Evolutionary conservation across 441 rosid genomes (phyloP), one percentile per base, ranked within the genome.

Genomic region (Gossypium gossypioides): DNA sequence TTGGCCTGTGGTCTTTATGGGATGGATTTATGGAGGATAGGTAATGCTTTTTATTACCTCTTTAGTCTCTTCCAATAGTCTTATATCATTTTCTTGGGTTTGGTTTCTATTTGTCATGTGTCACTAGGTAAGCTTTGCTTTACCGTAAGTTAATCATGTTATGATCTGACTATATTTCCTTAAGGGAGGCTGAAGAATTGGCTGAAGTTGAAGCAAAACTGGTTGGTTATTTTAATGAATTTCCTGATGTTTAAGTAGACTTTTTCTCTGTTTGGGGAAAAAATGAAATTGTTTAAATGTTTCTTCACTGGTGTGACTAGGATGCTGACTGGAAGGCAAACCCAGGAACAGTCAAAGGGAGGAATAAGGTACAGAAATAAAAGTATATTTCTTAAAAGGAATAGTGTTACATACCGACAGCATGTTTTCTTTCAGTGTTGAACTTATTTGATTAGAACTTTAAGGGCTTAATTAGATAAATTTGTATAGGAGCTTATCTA

Each of bases 131-230:
- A 63, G 4, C 68, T 63, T 62, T 34, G 21, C 37, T 42, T 65
- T 61, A 24, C 12, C 0, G 32, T 22, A 34, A 51, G n/a, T 55
- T n/a, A 50, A 72, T 62, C 24, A 57, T 22, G 19, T 27, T 57
- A 68, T 55, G 68, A 25, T 59, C 64, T 63, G 51, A 8, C 67
- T 57, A 8, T 72, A 37, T 63, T 75, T 42, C 19, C 64, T 16
- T 74, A 51, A 91, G 97, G 83, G 89, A 83, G 25, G 83, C 85
- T 56, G 97, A 89, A 79, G 98, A 90, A 74, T 83, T 91, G 76
- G 93, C 93, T 52, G 97, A 90, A 86, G 96, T 91, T 65, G 98
- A 94, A 88, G 93, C 93, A 72, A 80, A 89, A 81, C 76, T 94
- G 96, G 98, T 94, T 42, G 42, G 86, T 80, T 66, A 75, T 18